Evolutionary conservation across 2,329 filamentous ascomycete genomes (phyloP).

Genomic region (Sporothrix inflata): DNA sequence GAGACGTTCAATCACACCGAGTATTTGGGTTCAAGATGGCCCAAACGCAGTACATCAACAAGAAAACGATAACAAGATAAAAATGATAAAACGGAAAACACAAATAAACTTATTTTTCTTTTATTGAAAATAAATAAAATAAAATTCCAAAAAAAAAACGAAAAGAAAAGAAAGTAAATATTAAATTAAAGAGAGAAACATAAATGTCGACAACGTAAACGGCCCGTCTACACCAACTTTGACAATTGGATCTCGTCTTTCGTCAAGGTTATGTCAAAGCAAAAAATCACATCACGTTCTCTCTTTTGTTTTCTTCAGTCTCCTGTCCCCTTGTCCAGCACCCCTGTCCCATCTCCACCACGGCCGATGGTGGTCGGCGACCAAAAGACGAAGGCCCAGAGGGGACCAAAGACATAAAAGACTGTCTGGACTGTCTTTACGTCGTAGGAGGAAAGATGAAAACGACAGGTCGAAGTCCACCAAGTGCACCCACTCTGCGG

Average conservation of each 20-base stretch:
- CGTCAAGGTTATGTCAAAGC: not conserved
- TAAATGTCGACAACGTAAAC: not conserved
- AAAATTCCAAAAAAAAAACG: no score
- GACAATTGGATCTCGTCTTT: not conserved
- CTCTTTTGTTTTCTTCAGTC: not conserved
- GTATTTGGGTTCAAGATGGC: no score
- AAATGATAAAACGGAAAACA: no score
- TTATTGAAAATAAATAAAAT: no score
- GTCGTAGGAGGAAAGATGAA: no score
- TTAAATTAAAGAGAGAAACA: not conserved
- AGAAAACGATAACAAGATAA: no score
- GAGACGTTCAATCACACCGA: not conserved
- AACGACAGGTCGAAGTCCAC: not conserved
- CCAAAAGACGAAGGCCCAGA: constrained; percentile 2
- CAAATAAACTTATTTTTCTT: no score
- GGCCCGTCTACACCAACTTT: not conserved
- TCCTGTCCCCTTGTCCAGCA: not conserved
- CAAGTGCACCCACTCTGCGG: not conserved
- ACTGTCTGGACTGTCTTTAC: no score
- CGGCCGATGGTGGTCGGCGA: constrained; percentile 28
- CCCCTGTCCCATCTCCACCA: constrained; percentile 6
- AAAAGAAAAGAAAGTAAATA: not conserved
- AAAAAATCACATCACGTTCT: not conserved
- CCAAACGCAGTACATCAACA: no score
- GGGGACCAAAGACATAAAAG: not conserved